Base-by-base conservation (phyloP, 192 early-diverging fungal genomes). In the Podila horticola region DNA sequence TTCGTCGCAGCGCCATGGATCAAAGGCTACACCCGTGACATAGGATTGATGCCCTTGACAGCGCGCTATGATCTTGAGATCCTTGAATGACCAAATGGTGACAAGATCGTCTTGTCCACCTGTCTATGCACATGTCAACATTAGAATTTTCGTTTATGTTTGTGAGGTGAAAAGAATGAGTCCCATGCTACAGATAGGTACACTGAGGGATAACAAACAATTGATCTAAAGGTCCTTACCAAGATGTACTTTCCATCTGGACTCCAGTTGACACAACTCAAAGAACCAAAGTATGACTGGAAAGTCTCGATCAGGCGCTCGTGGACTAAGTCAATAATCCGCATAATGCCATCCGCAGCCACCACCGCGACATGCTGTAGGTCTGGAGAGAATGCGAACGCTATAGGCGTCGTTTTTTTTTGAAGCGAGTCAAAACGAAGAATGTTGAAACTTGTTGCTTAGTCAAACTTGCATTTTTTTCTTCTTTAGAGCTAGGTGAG, bases 91-190 rank as follows among this genome's bases (percentile, higher is more conserved):
- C 95, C 94, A 98, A n/a, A 99, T 89, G 0, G 93, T 94, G 10
- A 99, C 84, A 12, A 97, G 71, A 76, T 99, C 96, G 83, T 99
- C 97, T 71, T 99, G 95, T 19, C 96, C 95, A 24, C 97, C 96
- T 6, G 93, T 91, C 41, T 45, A 45, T 17, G 2, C 15, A 17
- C 34, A 45, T 17, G 41, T 45, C 41, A 45, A 45, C 15, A 45
- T 45, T 45, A 13, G 41, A 1, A 2, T 17, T 36, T 36, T 36
- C 8, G 8, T 0, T 36, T 36, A 10, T 36, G 34, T 36, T 36
- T 8, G 34, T 45, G 41, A 45, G 15, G 41, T 12, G 2, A 45
- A 45, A 45, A 45, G 15, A 36, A 10, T 8, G 41, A 15, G 41
- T 17, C 41, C 15, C 41, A 45, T 45, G 41, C 15, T 3, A 15